These are phyloP conservation scores for Hortiboletus campestris DNA, from an alignment of 768 basidiomycete genomes.

Conservation along the genomic window DNA sequence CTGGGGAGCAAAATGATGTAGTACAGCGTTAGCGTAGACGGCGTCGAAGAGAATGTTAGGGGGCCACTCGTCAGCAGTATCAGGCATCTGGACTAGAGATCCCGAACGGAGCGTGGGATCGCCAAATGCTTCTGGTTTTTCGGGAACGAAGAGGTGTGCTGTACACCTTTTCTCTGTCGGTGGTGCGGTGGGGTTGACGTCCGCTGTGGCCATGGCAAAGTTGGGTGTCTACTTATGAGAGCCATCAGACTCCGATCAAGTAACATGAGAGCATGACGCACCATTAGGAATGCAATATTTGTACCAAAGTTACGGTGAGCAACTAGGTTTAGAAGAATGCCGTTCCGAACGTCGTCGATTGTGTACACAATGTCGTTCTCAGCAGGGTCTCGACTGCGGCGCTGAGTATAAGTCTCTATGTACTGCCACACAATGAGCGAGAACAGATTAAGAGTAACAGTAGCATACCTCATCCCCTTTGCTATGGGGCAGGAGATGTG, in stretches of 20 bases:
- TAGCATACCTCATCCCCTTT: constrained; percentile 1
- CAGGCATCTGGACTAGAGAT: background rate
- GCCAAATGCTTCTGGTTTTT: background rate
- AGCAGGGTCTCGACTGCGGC: background rate
- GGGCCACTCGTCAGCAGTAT: background rate
- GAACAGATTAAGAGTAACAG: background rate
- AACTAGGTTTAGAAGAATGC: background rate
- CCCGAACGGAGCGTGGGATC: background rate
- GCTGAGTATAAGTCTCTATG: background rate
- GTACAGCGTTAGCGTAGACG: background rate
- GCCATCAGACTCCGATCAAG: background rate
- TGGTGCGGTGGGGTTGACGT: background rate
- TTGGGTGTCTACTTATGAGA: constrained; percentile 1
- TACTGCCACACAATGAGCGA: background rate
- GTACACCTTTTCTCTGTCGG: background rate
- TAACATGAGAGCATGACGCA: background rate
- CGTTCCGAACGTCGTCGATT: constrained; percentile 1
- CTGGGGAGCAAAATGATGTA: background rate
- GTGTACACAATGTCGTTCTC: background rate
- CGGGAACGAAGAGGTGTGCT: background rate
- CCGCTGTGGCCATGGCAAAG: constrained; percentile 1
- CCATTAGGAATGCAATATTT: background rate
- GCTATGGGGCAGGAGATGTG: constrained; percentile 5
- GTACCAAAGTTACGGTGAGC: background rate
- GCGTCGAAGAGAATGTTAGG: constrained; percentile 6